phyloP scores from a whole-genome alignment of 495 filamentous ascomycete species.

The Annulohypoxylon maeteangense region DNA sequence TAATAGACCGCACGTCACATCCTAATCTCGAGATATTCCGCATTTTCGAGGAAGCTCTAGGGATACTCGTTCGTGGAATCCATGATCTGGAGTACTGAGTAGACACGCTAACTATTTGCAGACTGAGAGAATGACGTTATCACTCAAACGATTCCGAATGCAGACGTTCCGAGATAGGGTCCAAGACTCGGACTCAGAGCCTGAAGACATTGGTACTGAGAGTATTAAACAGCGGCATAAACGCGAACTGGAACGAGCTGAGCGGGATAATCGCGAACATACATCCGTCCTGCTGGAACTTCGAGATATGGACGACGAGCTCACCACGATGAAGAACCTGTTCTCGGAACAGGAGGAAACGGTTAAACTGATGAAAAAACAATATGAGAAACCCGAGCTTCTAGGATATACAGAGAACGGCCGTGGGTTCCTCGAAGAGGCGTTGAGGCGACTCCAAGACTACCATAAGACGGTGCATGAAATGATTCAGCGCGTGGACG shows the following conservation, averaged over 20 bases:
- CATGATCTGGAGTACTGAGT: neutral
- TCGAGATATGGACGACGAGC: conserved; percentile 73
- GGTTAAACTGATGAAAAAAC: conserved; percentile 60
- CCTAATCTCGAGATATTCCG: conserved; percentile 71
- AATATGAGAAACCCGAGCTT: conserved; percentile 50
- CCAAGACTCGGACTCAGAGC: conserved; percentile 60
- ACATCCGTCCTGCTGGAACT: conserved; percentile 72
- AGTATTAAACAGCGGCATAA: conserved; percentile 62
- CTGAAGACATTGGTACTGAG: conserved; percentile 54
- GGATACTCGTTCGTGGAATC: conserved; percentile 61
- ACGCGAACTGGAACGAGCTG: conserved; percentile 60
- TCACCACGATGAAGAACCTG: conserved; percentile 66
- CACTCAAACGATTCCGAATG: conserved; percentile 70
- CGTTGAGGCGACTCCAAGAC: conserved; percentile 63
- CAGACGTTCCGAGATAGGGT: conserved; percentile 56
- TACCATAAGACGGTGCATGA: conserved; percentile 66
- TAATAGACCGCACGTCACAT: conserved; percentile 68
- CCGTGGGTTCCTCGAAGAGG: conserved; percentile 60
- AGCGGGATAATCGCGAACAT: conserved; percentile 68
- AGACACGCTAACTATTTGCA: conserved; percentile 38
- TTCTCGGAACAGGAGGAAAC: conserved; percentile 66
- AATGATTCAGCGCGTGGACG: conserved; percentile 65
- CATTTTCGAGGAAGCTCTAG: conserved; percentile 74
- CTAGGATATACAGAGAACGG: conserved; percentile 51
- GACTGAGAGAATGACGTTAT: conserved; percentile 71